These are phyloP conservation scores for Tieghemostelium lacteum DNA, from an alignment of 78 protist species.

Conservation along the genomic window DNA sequence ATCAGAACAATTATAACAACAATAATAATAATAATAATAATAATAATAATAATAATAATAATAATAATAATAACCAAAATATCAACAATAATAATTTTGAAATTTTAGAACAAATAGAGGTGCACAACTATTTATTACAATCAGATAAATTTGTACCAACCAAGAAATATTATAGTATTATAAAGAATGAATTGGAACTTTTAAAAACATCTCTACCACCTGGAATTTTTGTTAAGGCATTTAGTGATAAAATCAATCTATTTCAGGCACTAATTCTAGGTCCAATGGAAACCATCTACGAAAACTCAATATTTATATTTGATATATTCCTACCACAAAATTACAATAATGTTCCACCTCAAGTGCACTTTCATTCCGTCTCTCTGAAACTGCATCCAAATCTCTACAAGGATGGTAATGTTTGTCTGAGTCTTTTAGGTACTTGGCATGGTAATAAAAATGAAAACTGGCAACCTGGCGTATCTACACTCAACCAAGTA, in stretches of 20 bases:
- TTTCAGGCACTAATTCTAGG: constrained; percentile 64
- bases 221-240: constrained; percentile 64
- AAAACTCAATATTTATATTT: constrained; percentile 63
- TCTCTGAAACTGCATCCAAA: constrained; percentile 73
- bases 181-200: constrained; percentile 31
- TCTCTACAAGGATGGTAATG: constrained; percentile 68
- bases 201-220: constrained; percentile 35
- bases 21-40: background rate
- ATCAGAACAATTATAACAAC: background rate
- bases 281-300: constrained; percentile 74
- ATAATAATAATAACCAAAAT: background rate
- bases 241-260: constrained; percentile 20
- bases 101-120: background rate
- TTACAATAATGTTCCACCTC: constrained; percentile 74
- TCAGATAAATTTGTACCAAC: too few relatives aligned
- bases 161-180: too few relatives aligned
- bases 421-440: constrained; percentile 76
- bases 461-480: constrained; percentile 74
- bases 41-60: background rate
- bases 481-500: constrained; percentile 72
- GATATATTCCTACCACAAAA: constrained; percentile 56
- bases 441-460: constrained; percentile 81
- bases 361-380: constrained; percentile 60
- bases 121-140: constrained; percentile 1
- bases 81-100: too few relatives aligned